A percentile compares a stretch with the other conserved stretches of the same genome.
These are phyloP conservation scores for Mycena sp. DNA, from an alignment of 1,284 basidiomycete species.

Conservation along the genomic window DNA sequence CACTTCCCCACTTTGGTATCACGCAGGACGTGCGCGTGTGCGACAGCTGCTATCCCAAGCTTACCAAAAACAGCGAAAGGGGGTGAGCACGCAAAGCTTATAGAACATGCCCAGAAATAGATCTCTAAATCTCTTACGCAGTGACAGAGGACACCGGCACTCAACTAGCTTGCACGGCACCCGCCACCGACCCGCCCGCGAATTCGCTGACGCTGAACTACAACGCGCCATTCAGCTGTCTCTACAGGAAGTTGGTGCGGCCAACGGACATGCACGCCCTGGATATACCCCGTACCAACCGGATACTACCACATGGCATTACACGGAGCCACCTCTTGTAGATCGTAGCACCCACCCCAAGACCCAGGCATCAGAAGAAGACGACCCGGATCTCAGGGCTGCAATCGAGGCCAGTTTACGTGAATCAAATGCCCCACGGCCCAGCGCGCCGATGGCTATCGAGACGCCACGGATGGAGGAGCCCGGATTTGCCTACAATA, in stretches of 20 bases:
- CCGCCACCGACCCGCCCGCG: conserved; percentile 64
- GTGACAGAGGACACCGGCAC: conserved; percentile 59
- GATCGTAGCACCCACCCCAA: conserved; percentile 61
- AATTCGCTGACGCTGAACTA: conserved; percentile 87
- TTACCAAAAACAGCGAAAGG: conserved; percentile 68
- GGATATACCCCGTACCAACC: conserved; percentile 78
- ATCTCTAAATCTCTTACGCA: conserved; percentile 20
- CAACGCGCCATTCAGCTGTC: conserved; percentile 95
- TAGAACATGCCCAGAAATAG: conserved; percentile 6
- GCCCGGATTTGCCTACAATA: conserved; percentile 44
- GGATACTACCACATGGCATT: conserved; percentile 56
- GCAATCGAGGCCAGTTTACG: conserved; percentile 96
- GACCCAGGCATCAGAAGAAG: conserved; percentile 72
- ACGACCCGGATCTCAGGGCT: conserved; percentile 92
- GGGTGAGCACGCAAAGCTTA: conserved; percentile 45
- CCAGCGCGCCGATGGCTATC: conserved; percentile 77
- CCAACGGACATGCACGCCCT: conserved; percentile 56
- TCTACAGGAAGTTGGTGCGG: conserved; percentile 78
- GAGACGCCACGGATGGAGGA: conserved; percentile 62
- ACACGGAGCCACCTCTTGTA: conserved; percentile 79
- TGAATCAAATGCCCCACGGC: conserved; percentile 82
- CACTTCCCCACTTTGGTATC: conserved; percentile 95
- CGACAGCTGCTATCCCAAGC: conserved; percentile 86
- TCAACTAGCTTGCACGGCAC: conserved; percentile 56
- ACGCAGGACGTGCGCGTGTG: conserved; percentile 95